phyloP scores from a whole-genome alignment of 2,329 filamentous ascomycete species.

The Hymenoscyphus linearis region DNA sequence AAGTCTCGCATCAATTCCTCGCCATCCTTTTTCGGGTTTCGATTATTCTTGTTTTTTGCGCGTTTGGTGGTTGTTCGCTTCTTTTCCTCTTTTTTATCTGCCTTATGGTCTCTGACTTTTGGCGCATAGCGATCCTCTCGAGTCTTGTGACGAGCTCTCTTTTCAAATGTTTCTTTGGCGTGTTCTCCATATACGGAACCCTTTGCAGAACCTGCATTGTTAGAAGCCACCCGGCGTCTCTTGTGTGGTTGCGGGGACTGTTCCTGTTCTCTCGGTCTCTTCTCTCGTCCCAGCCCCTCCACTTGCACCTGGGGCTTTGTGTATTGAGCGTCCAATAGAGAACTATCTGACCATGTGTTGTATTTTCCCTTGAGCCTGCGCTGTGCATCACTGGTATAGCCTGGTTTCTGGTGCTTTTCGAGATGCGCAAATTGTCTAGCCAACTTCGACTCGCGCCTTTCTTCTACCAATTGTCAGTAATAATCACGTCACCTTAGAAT shows the following conservation, averaged over 20 bases:
- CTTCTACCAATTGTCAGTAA: not conserved
- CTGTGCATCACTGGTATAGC: not conserved
- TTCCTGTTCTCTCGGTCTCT: not conserved
- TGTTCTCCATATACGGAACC: not conserved
- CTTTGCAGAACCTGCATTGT: not conserved
- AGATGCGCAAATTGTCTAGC: not conserved
- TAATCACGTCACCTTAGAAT: not conserved
- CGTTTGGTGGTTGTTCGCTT: slow-evolving; percentile 10
- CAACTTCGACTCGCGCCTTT: not conserved
- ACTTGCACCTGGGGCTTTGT: not conserved
- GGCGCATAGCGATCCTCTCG: slow-evolving; percentile 50
- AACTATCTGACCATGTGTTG: slow-evolving; percentile 23
- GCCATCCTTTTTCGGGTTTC: slow-evolving; percentile 23
- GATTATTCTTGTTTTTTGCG: slow-evolving; percentile 27
- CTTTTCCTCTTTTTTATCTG: slow-evolving; percentile 16
- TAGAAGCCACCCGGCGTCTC: slow-evolving; percentile 9
- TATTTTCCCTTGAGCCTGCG: slow-evolving; percentile 9
- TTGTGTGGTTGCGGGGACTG: slow-evolving; percentile 4
- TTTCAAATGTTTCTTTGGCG: slow-evolving; percentile 35
- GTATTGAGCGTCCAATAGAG: slow-evolving; percentile 17
- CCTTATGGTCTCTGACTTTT: slow-evolving; percentile 30
- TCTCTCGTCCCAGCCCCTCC: not conserved
- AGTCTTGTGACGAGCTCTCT: slow-evolving; percentile 50
- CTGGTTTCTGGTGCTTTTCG: not conserved
- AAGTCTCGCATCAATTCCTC: slow-evolving; percentile 52